Conservation (phyloP, 345 rosid species). For the Euclidium syriacum region DNA sequence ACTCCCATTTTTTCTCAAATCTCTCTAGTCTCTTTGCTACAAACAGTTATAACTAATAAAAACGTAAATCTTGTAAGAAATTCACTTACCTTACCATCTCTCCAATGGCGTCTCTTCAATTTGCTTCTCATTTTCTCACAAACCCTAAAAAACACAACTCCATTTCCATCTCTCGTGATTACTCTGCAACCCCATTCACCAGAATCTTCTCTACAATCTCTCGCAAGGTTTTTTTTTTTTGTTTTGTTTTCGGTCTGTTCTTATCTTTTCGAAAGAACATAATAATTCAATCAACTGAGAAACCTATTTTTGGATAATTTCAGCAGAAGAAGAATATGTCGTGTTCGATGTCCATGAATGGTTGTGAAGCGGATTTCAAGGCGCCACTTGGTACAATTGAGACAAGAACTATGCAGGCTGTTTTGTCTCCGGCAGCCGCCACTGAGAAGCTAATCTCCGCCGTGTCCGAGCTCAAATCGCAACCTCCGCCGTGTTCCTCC, state of each 20-base stretch:
- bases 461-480: conserved; percentile 42
- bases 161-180: conserved; percentile 5
- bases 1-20: not conserved
- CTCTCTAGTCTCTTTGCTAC: not conserved
- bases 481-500: conserved; percentile 53
- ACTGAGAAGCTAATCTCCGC: conserved; percentile 51
- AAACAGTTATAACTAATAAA: not conserved
- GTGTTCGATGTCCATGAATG: conserved; percentile 68
- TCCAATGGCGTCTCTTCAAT: conserved; percentile 26
- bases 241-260: not conserved
- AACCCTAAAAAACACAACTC: conserved; percentile 13
- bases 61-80: not conserved
- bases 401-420: conserved; percentile 47
- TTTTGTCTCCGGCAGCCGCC: conserved; percentile 45
- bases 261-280: not conserved
- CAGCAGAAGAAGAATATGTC: conserved; percentile 20
- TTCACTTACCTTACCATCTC: too few species aligned
- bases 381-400: conserved; percentile 48
- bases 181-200: conserved; percentile 15
- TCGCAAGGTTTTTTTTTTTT: conserved; percentile 10
- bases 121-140: conserved; percentile 20
- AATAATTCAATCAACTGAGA: too few species aligned
- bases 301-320: not conserved
- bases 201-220: conserved; percentile 12
- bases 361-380: conserved; percentile 50